Evolutionary conservation across 106 monocot genomes (phyloP).

Genomic region (Narthecium ossifragum): DNA sequence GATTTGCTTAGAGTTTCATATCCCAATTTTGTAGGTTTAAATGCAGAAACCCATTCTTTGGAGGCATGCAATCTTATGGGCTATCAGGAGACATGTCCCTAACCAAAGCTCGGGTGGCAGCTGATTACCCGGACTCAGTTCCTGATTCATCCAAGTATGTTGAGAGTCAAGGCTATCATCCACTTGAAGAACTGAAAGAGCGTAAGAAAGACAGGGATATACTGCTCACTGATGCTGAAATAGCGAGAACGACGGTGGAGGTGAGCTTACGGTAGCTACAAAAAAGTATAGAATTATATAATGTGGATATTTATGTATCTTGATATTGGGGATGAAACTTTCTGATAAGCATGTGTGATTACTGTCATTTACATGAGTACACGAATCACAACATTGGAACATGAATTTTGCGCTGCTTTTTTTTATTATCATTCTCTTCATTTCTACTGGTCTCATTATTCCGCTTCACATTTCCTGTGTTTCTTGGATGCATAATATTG

Average conservation of each 20-base stretch:
- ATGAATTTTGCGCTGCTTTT: too few species aligned
- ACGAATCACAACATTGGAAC: too few species aligned
- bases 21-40: slow-evolving; percentile 31
- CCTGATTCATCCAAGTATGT: slow-evolving; percentile 51
- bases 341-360: neutral
- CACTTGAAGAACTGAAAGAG: slow-evolving; percentile 75
- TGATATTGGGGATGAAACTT: neutral
- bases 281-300: neutral
- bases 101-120: slow-evolving; percentile 58
- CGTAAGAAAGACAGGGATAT: slow-evolving; percentile 35
- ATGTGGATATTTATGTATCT: neutral
- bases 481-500: too few species aligned
- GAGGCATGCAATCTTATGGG: slow-evolving; percentile 32
- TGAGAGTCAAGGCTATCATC: slow-evolving; percentile 53
- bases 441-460: too few species aligned
- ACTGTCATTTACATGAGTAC: too few species aligned
- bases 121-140: slow-evolving; percentile 64
- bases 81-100: slow-evolving; percentile 16
- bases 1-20: too few species aligned
- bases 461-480: too few species aligned
- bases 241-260: slow-evolving; percentile 75
- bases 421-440: too few species aligned
- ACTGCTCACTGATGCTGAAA: slow-evolving; percentile 63
- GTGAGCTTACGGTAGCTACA: slow-evolving; percentile 15
- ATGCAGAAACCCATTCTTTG: slow-evolving; percentile 44